These are phyloP conservation scores for Blastomyces percursus DNA, from an alignment of 2,329 filamentous ascomycete genomes.

Conservation along the genomic window DNA sequence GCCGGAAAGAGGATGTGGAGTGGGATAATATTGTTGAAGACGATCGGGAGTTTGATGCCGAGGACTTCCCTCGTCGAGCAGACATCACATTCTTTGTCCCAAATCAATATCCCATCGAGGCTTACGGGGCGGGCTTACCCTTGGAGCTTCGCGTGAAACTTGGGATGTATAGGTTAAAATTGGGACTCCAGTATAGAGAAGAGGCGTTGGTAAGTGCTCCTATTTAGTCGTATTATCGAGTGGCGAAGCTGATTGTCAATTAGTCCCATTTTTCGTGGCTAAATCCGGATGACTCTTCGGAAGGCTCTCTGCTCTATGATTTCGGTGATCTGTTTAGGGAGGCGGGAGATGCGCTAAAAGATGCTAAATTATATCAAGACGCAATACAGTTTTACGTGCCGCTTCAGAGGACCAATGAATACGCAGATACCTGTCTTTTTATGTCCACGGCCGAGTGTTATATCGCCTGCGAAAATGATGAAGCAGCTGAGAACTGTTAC, in stretches of 20 bases:
- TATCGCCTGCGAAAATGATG: slow-evolving; percentile 49
- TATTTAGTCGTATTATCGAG: background rate
- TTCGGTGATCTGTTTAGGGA: slow-evolving; percentile 74
- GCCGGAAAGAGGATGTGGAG: slow-evolving; percentile 58
- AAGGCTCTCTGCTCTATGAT: slow-evolving; percentile 46
- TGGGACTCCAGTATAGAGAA: slow-evolving; percentile 48
- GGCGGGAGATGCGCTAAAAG: slow-evolving; percentile 48
- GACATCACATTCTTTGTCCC: slow-evolving; percentile 51
- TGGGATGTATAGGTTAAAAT: slow-evolving; percentile 66
- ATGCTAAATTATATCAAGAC: slow-evolving; percentile 41
- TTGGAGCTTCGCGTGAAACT: slow-evolving; percentile 75
- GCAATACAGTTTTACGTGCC: slow-evolving; percentile 50
- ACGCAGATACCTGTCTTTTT: slow-evolving; percentile 41
- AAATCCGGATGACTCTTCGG: slow-evolving; percentile 48
- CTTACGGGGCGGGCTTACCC: slow-evolving; percentile 65
- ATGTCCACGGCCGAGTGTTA: slow-evolving; percentile 51
- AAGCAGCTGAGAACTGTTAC: slow-evolving; percentile 67
- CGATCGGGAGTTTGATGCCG: slow-evolving; percentile 80
- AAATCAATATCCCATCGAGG: slow-evolving; percentile 41
- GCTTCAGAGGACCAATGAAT: slow-evolving; percentile 37
- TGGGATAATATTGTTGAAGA: slow-evolving; percentile 66
- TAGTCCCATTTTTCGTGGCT: slow-evolving; percentile 60
- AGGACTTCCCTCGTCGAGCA: slow-evolving; percentile 55
- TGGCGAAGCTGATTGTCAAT: slow-evolving; percentile 8
- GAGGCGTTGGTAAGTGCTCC: slow-evolving; percentile 59